These are phyloP conservation scores for Saccharomyces mikatae DNA, from an alignment of 805 yeast genomes.

Conservation along the genomic window DNA sequence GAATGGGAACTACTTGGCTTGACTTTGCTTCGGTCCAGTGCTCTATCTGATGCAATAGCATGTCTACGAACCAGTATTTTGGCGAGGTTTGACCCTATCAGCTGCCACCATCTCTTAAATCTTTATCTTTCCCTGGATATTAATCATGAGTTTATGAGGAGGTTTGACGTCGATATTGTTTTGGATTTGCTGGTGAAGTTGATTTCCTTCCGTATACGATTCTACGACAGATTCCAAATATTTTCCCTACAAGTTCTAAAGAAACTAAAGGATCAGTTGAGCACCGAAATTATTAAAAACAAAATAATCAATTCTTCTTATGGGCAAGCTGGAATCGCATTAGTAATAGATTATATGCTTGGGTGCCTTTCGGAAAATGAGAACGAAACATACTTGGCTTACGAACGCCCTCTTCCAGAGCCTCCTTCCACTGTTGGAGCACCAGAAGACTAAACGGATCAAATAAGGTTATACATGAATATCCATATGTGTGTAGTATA, in stretches of 20 bases:
- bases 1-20: conserved; percentile 72
- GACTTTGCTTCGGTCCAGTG: conserved; percentile 41
- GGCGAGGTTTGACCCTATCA: conserved; percentile 54
- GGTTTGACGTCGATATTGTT: conserved; percentile 31
- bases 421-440: not conserved
- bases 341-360: conserved; percentile 15
- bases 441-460: not conserved
- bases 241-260: conserved; percentile 38
- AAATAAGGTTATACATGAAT: too few species aligned
- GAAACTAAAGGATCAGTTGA: conserved; percentile 25
- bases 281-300: conserved; percentile 13
- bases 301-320: conserved; percentile 15
- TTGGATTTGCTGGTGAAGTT: conserved; percentile 40
- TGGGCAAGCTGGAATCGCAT: conserved; percentile 16
- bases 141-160: conserved; percentile 5
- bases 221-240: conserved; percentile 50
- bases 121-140: conserved; percentile 25
- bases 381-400: not conserved
- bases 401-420: not conserved
- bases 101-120: conserved; percentile 42
- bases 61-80: conserved; percentile 47
- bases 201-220: conserved; percentile 56
- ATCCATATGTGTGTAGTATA: not conserved
- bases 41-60: conserved; percentile 41
- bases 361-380: conserved; percentile 5